Percentiles rank a stretch among this genome's conserved stretches.
Evolutionary conservation across 2,329 filamentous ascomycete genomes (phyloP).

Genomic region (Claviceps quebecensis): DNA sequence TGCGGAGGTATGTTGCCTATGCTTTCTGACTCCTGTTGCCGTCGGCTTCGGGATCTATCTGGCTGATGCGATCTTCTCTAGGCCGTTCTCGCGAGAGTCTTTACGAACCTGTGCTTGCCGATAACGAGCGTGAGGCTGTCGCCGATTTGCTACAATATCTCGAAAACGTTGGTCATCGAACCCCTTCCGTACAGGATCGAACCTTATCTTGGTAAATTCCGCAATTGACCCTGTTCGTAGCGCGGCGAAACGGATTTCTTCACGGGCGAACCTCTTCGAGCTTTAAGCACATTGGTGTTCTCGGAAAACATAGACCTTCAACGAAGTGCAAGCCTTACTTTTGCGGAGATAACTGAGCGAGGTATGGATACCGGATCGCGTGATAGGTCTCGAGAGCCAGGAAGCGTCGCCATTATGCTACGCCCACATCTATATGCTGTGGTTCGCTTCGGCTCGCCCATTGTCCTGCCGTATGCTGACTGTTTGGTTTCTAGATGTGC

Average conservation of each 20-base stretch:
- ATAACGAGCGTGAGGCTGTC: constrained; percentile 93
- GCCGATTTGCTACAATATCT: constrained; percentile 90
- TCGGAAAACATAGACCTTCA: constrained; percentile 98
- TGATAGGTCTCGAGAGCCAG: not conserved
- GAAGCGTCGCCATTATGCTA: not conserved
- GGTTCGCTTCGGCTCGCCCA: not conserved
- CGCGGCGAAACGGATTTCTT: constrained; percentile 98
- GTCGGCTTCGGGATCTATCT: constrained; percentile 1
- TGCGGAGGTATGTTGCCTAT: constrained; percentile 31
- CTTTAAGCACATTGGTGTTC: constrained; percentile 89
- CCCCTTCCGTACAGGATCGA: not conserved
- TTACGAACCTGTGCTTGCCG: constrained; percentile 78
- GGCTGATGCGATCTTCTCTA: constrained; percentile 22
- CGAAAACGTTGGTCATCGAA: constrained; percentile 62
- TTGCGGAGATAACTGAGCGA: constrained; percentile 97
- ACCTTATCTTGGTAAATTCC: not conserved
- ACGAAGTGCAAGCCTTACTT: constrained; percentile 91
- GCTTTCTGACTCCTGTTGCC: constrained; percentile 2
- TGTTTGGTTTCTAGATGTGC: constrained; percentile 54
- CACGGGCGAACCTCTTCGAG: constrained; percentile 82
- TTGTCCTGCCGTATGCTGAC: constrained; percentile 2
- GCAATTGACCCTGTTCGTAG: constrained; percentile 30
- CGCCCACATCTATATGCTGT: not conserved
- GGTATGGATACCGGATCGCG: constrained; percentile 40
- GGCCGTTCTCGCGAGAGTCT: constrained; percentile 68